Evolutionary conservation across 148 eudicot genomes (phyloP).

Genomic region (Tetragonia tetragonoides): DNA sequence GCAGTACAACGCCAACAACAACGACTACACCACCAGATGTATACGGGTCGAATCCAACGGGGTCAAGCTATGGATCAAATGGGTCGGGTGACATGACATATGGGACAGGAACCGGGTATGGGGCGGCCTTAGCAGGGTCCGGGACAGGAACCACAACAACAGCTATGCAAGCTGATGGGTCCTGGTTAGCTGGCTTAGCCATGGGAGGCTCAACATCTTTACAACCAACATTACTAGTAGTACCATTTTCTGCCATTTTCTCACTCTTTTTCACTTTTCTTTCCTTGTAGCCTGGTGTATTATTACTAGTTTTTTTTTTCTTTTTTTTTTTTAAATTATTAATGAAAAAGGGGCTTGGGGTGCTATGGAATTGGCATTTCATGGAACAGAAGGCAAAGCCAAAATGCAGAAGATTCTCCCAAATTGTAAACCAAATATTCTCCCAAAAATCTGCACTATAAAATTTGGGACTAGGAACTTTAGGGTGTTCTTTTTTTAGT

Average conservation of each 20-base stretch:
- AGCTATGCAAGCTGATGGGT: slow-evolving; percentile 61
- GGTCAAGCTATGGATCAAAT: slow-evolving; percentile 19
- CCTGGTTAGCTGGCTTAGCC: slow-evolving; percentile 85
- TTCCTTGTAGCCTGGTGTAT: slow-evolving; percentile 17
- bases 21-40: slow-evolving; percentile 33
- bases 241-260: not conserved
- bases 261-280: slow-evolving; percentile 25
- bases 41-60: slow-evolving; percentile 33
- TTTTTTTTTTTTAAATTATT: too few species aligned
- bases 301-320: not conserved
- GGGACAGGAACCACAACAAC: slow-evolving; percentile 36
- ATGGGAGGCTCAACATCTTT: slow-evolving; percentile 60
- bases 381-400: slow-evolving; percentile 13
- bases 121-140: slow-evolving; percentile 20
- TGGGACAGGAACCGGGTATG: slow-evolving; percentile 27
- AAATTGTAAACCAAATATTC: slow-evolving; percentile 16
- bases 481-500: not conserved
- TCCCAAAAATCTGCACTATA: slow-evolving; percentile 8
- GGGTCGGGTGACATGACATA: slow-evolving; percentile 44
- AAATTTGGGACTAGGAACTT: slow-evolving; percentile 11
- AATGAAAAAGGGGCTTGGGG: not conserved
- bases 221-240: slow-evolving; percentile 19
- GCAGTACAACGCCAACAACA: slow-evolving; percentile 21
- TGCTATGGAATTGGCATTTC: slow-evolving; percentile 14
- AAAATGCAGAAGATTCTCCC: slow-evolving; percentile 18